phyloP scores from a whole-genome alignment of 75 land plant species.

The Pinus tabuliformis region DNA sequence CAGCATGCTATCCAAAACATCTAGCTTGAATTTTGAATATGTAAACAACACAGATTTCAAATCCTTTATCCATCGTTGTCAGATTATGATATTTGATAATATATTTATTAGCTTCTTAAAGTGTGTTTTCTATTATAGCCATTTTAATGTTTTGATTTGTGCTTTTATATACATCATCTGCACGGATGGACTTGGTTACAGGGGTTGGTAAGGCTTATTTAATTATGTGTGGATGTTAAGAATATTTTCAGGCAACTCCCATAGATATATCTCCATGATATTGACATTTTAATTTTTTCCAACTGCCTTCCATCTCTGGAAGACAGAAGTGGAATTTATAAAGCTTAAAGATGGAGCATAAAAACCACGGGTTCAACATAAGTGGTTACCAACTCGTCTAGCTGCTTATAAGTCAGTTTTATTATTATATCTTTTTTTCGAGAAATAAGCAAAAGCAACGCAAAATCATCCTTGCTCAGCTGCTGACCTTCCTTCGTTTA shows the following conservation, averaged over 20 bases:
- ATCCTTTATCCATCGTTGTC: constrained; percentile 83
- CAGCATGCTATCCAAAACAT: constrained; percentile 78
- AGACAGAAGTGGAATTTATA: too few relatives aligned
- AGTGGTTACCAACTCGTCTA: too few relatives aligned
- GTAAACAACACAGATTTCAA: constrained; percentile 84
- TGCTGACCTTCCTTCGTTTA: too few relatives aligned
- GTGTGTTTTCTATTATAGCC: constrained; percentile 17
- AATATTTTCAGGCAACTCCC: not conserved
- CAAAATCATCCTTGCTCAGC: too few relatives aligned
- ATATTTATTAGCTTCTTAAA: constrained; percentile 83
- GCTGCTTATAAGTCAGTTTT: too few relatives aligned
- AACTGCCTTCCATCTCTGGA: too few relatives aligned
- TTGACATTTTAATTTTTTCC: too few relatives aligned
- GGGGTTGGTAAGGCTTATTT: not conserved
- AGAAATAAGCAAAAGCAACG: too few relatives aligned
- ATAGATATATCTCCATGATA: not conserved
- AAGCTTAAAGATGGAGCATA: too few relatives aligned
- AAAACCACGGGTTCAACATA: too few relatives aligned
- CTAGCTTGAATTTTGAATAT: constrained; percentile 83
- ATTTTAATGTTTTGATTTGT: not conserved
- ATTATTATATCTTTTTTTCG: too few relatives aligned
- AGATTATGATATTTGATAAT: constrained; percentile 79
- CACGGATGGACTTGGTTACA: not conserved
- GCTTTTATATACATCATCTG: not conserved
- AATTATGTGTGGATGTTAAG: not conserved